Base-by-base conservation (phyloP, 177 flowering plant species). In the Vitis hybrid region DNA sequence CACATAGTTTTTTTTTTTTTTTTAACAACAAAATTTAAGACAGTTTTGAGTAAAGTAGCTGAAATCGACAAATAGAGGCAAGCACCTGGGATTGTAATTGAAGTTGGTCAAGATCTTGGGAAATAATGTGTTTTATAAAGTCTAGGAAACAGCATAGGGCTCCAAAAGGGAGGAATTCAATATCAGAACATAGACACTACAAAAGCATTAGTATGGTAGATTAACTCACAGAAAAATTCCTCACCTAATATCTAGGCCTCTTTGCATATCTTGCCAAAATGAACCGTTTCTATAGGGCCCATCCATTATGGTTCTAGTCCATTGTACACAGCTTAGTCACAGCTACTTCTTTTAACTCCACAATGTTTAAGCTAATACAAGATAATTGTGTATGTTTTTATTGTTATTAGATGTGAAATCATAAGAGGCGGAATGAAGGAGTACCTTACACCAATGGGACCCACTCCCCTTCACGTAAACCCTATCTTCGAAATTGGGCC, bases 391-490 rank as follows among this genome's bases (percentile, higher is more conserved):
- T 34, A 39, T 59, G 21, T 48, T 26, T 58, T 5, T 68, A 32
- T 32, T 66, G 49, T 34, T 34, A 52, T 57, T 74, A 93, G 99
- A 81, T 90, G 98, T 70, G 97, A 91, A 32, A 89, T 95, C 59
- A 88, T 90, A 79, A 80, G 94, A 72, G 91, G 81, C 8, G 99
- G 99, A 62, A 95, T 95, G 98, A 79, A 80, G 76, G 88, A 88
- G 74, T 95, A 91, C 84, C 89, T 93, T 26, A 95, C 98, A 55
- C 98, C 98, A 56, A 93, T 95, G 99, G 98, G 98, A 18, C 99
- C 97, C 0, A 93, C 98, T 49, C 84, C 85, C 32, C 94, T 95
- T 54, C 97, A 93, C 67, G 98, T 95, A 21, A 95, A 94, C 73
- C 99, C 97, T 3, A 90, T 94, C 78, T 94, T 93, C 54, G 98